Evolutionary conservation across 2,329 filamentous ascomycete species (phyloP).

Genomic region (Ophiostoma quercus): DNA sequence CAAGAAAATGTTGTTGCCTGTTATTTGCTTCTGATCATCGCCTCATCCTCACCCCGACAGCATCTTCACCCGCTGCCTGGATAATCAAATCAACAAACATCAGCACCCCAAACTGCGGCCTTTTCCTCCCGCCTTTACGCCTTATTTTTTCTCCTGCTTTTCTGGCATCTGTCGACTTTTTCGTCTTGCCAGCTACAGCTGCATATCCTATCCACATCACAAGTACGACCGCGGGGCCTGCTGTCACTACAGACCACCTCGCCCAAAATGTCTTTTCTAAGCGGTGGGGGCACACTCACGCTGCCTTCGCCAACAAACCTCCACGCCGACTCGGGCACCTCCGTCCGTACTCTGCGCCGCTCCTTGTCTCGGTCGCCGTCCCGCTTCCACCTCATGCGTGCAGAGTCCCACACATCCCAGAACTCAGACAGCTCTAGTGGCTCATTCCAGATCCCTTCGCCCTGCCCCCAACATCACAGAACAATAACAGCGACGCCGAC

Average conservation of each 20-base stretch:
- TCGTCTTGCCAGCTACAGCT: constrained; percentile 6
- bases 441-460: constrained; percentile 53
- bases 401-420: constrained; percentile 46
- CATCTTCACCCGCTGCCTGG: background rate
- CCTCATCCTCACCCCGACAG: background rate
- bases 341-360: constrained; percentile 75
- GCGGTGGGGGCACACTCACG: constrained; percentile 71
- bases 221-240: constrained; percentile 12
- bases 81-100: background rate
- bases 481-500: constrained; percentile 18
- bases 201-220: constrained; percentile 15
- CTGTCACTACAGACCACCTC: background rate
- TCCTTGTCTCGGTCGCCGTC: constrained; percentile 93
- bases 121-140: background rate
- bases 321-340: constrained; percentile 71
- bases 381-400: constrained; percentile 64
- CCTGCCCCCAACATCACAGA: constrained; percentile 36
- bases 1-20: constrained; percentile 23
- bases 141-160: background rate
- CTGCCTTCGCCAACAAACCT: constrained; percentile 79
- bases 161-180: background rate
- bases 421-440: constrained; percentile 47
- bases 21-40: constrained; percentile 13
- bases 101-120: background rate
- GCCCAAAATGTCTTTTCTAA: constrained; percentile 52